Conservation (phyloP, 495 filamentous ascomycete species). For the Aspergillus conjunctus region DNA sequence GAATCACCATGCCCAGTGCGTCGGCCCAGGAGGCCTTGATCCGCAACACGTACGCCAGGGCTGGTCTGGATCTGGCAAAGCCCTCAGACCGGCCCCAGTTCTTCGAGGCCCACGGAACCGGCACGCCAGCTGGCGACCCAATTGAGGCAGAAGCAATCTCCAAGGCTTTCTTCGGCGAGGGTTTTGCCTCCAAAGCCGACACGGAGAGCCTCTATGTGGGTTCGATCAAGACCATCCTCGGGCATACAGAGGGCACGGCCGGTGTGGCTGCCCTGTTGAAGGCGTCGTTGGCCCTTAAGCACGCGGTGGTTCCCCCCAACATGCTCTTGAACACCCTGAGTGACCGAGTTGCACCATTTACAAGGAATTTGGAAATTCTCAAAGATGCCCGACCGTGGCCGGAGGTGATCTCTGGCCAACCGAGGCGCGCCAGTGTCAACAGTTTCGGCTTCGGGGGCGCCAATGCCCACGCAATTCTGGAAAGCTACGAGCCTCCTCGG, state of each 20-base stretch:
- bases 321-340: conserved; percentile 51
- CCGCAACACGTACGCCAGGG: conserved; percentile 28
- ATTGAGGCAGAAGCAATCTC: conserved; percentile 31
- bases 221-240: conserved; percentile 59
- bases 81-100: conserved; percentile 30
- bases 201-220: conserved; percentile 41
- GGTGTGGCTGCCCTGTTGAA: conserved; percentile 36
- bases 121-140: conserved; percentile 40
- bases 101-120: conserved; percentile 46
- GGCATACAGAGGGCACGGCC: conserved; percentile 52
- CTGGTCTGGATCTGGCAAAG: conserved; percentile 30
- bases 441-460: conserved; percentile 65
- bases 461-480: conserved; percentile 62
- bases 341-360: conserved; percentile 26
- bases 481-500: conserved; percentile 27
- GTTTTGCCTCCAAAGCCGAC: neutral
- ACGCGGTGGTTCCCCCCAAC: conserved; percentile 55
- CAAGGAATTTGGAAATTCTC: conserved; percentile 14
- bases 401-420: conserved; percentile 24
- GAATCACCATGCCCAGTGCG: conserved; percentile 36
- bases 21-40: conserved; percentile 34
- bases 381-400: conserved; percentile 24
- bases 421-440: conserved; percentile 53
- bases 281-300: conserved; percentile 45
- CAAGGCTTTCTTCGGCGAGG: conserved; percentile 10